Evolutionary conservation across 352 stramenopile species (phyloP).

Genomic region (Phytopythium mirpurense): DNA sequence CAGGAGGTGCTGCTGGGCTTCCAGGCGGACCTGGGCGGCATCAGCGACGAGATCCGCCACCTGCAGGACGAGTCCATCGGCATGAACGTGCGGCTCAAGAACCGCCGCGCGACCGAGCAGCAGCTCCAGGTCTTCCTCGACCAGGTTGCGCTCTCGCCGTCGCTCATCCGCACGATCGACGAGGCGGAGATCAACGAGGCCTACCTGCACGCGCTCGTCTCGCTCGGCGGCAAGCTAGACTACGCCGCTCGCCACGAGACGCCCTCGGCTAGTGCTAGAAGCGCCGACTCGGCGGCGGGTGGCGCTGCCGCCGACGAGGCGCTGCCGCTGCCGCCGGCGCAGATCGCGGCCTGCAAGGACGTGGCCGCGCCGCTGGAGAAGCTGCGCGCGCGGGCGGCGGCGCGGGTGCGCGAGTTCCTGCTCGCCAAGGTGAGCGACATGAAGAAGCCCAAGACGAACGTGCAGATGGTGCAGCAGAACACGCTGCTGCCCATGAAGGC

Average conservation of each 20-base stretch:
- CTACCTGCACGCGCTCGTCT: slow-evolving; percentile 92
- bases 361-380: slow-evolving; percentile 91
- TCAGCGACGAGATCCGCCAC: slow-evolving; percentile 97
- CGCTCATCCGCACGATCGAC: slow-evolving; percentile 90
- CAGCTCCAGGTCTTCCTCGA: slow-evolving; percentile 94
- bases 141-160: slow-evolving; percentile 93
- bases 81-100: slow-evolving; percentile 94
- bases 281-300: background rate
- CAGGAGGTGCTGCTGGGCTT: slow-evolving; percentile 98
- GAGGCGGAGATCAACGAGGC: slow-evolving; percentile 92
- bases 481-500: slow-evolving; percentile 95
- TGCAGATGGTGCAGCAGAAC: slow-evolving; percentile 98
- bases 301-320: background rate
- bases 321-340: slow-evolving; percentile 38
- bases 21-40: slow-evolving; percentile 96
- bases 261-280: background rate
- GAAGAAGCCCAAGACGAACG: slow-evolving; percentile 96
- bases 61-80: slow-evolving; percentile 94
- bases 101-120: slow-evolving; percentile 93
- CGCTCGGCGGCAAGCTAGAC: slow-evolving; percentile 91
- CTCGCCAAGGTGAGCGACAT: slow-evolving; percentile 91
- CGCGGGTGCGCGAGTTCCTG: slow-evolving; percentile 91
- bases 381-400: slow-evolving; percentile 69
- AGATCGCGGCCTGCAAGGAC: slow-evolving; percentile 91
- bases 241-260: slow-evolving; percentile 54